A percentile compares a stretch with the other conserved stretches of the same genome.
These are phyloP conservation scores for Lentinula sp. DNA, from an alignment of 768 basidiomycete species.

Conservation along the genomic window DNA sequence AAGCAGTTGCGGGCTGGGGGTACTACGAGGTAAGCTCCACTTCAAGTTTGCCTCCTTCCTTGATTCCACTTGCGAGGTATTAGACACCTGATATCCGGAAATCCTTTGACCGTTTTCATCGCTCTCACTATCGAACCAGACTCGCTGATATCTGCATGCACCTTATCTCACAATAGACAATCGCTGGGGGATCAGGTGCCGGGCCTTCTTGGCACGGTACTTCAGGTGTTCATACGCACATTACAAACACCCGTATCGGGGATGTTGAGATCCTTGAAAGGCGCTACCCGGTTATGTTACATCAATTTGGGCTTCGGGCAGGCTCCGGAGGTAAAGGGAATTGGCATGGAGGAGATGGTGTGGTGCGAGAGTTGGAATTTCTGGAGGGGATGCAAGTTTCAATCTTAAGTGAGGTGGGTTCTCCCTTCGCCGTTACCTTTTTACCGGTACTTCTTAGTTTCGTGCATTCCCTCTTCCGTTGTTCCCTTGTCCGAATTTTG, in stretches of 20 bases:
- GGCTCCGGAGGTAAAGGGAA: conserved; percentile 67
- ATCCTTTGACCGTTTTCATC: too few species aligned
- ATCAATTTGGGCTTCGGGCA: conserved; percentile 70
- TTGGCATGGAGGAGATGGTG: conserved; percentile 81
- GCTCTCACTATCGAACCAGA: not conserved
- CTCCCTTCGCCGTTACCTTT: not conserved
- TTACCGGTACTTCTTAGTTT: not conserved
- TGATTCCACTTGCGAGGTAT: not conserved
- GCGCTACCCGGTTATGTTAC: conserved; percentile 87
- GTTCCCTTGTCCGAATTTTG: not conserved
- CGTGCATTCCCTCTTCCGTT: not conserved
- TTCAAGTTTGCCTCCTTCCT: not conserved
- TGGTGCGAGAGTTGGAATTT: conserved; percentile 78
- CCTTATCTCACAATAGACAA: conserved; percentile 49
- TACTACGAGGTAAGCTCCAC: conserved; percentile 64
- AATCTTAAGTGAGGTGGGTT: conserved; percentile 76
- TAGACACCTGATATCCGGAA: too few species aligned
- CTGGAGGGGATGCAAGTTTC: conserved; percentile 79
- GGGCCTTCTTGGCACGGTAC: conserved; percentile 89
- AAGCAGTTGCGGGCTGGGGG: conserved; percentile 77
- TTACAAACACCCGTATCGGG: conserved; percentile 89
- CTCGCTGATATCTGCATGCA: not conserved
- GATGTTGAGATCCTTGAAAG: conserved; percentile 93
- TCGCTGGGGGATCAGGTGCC: conserved; percentile 90
- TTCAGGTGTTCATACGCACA: conserved; percentile 90